These are phyloP conservation scores for Bauhinia variegata DNA, from an alignment of 306 rosid genomes.

Conservation along the genomic window DNA sequence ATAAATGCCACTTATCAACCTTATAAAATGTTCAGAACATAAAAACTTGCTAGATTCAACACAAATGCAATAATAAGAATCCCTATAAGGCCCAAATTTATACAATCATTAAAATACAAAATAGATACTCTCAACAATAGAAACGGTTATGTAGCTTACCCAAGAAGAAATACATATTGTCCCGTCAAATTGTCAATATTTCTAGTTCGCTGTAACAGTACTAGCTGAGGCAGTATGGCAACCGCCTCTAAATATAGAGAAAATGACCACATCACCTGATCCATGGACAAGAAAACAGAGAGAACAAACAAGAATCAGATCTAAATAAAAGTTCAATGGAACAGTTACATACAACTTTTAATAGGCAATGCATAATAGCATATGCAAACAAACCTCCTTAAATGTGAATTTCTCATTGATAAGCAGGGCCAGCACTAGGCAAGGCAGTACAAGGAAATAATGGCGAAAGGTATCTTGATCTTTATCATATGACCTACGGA, in stretches of 20 bases:
- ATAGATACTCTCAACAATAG: constrained; percentile 2
- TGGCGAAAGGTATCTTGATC: constrained; percentile 90
- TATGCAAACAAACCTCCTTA: constrained; percentile 63
- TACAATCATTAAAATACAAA: constrained; percentile 8
- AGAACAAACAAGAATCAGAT: constrained; percentile 25
- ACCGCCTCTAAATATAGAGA: constrained; percentile 90
- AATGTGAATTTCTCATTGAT: constrained; percentile 78
- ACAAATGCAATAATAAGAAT: constrained; percentile 21
- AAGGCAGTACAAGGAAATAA: constrained; percentile 67
- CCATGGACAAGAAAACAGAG: constrained; percentile 33
- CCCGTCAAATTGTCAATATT: constrained; percentile 94
- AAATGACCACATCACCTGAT: constrained; percentile 89
- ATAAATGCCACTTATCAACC: constrained; percentile 15
- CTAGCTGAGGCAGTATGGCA: constrained; percentile 88
- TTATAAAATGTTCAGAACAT: constrained; percentile 26
- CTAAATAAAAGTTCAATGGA: constrained; percentile 3
- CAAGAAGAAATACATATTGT: constrained; percentile 84
- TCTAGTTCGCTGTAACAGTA: constrained; percentile 82
- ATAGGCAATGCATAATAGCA: constrained; percentile 8
- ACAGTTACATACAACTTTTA: neutral
- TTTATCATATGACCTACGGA: constrained; percentile 84
- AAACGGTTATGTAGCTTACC: constrained; percentile 51
- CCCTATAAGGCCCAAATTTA: neutral
- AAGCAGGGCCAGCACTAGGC: constrained; percentile 69
- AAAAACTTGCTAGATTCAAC: constrained; percentile 9